Base-by-base conservation (phyloP, 345 rosid species). In the Mangifera indica region DNA sequence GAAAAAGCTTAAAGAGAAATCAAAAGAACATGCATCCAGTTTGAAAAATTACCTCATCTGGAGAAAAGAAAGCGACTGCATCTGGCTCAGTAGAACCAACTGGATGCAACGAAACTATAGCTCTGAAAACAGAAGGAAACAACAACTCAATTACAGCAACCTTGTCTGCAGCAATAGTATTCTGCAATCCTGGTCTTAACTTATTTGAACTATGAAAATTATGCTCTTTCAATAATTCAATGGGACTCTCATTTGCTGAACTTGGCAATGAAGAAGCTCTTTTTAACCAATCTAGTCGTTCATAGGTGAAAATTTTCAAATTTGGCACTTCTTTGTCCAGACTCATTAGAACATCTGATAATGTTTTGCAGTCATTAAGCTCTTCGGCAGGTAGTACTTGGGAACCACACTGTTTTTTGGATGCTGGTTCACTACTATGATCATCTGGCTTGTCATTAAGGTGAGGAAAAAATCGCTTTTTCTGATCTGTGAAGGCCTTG, bases 1-100 rank as follows among this genome's bases (percentile, higher is more conserved):
- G 25, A 18, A 11, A 14, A n/a, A 0, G 12, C 34, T 7, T 37
- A 22, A 18, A 45, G 34, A 32, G 37, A 49, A 72, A 53, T 63
- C 49, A 56, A 11, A 17, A 15, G 32, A 14, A 54, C 24, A 62
- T 25, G 56, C 14, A 25, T 2, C 1, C 24, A 45, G 42, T 15
- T 15, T 26, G 44, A 44, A 65, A 63, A 60, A 61, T 81, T 85
- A 92, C 97, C 97, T 95, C 98, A 78, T 95, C 97, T 1, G 97
- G 91, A 57, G 99, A 95, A 86, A 92, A 95, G 89, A 95, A 92
- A 8, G 97, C 96, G 64, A 89, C 92, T 9, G 98, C 89, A 88
- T 92, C 97, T 11, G 98, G 97, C 63, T 92, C 90, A 51, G 80
- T 75, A 52, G 96, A 89, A 85, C 97, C 98, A 61, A 92, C 97